phyloP scores from a whole-genome alignment of 805 yeast species.

The Metschnikowia koreensis region DNA sequence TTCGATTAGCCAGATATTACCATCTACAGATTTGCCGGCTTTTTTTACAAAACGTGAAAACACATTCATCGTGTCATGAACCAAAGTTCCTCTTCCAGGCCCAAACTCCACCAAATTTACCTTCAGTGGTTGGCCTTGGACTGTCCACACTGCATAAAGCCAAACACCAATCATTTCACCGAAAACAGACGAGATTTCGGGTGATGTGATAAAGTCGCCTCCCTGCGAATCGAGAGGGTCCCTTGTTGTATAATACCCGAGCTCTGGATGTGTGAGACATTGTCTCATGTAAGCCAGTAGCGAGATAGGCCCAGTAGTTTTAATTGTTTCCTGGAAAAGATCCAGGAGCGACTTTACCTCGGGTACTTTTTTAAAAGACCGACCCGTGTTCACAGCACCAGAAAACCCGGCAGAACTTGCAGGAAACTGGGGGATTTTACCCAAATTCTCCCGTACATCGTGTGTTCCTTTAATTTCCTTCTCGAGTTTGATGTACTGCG shows the following conservation, averaged over 20 bases:
- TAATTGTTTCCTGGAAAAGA: conserved; percentile 48
- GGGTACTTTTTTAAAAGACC: not conserved
- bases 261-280: conserved; percentile 72
- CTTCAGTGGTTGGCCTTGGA: conserved; percentile 50
- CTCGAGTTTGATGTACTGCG: conserved; percentile 33
- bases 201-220: conserved; percentile 84
- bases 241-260: conserved; percentile 76
- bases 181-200: conserved; percentile 83
- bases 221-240: conserved; percentile 60
- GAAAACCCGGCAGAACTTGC: conserved; percentile 18
- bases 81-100: conserved; percentile 80
- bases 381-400: conserved; percentile 15
- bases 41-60: conserved; percentile 41
- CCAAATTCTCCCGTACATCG: conserved; percentile 36
- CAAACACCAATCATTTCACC: conserved; percentile 84
- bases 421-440: conserved; percentile 39
- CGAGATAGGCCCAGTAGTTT: conserved; percentile 75
- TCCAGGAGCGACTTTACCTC: conserved; percentile 17
- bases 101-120: conserved; percentile 73
- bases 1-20: conserved; percentile 60
- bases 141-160: conserved; percentile 56
- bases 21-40: conserved; percentile 23
- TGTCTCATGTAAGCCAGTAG: conserved; percentile 75
- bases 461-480: conserved; percentile 36
- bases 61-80: conserved; percentile 57